Evolutionary conservation across 495 filamentous ascomycete species (phyloP).

Genomic region (Neurospora africana): DNA sequence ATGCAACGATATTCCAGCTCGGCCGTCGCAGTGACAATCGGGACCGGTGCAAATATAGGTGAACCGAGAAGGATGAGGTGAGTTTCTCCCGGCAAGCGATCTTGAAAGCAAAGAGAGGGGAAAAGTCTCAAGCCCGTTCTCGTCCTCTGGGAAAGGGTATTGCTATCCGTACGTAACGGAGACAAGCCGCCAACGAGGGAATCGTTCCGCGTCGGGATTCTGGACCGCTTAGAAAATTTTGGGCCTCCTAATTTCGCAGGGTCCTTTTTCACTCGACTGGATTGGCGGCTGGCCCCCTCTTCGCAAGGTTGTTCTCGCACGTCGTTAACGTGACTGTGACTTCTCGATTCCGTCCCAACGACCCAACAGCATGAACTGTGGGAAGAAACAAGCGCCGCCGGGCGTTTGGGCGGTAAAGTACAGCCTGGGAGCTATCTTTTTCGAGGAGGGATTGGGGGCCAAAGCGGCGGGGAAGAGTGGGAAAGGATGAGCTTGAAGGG

Average conservation of each 20-base stretch:
- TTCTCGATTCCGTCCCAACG: neutral
- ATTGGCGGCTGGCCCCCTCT: neutral
- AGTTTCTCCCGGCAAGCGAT: neutral
- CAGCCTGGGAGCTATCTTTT: neutral
- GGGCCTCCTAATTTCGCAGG: neutral
- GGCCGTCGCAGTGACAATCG: slow-evolving; percentile 2
- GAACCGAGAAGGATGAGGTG: neutral
- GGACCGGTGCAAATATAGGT: neutral
- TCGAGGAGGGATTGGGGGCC: neutral
- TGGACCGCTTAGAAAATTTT: neutral
- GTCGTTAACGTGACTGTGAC: neutral
- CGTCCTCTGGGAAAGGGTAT: neutral
- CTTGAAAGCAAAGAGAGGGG: neutral
- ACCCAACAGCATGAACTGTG: neutral
- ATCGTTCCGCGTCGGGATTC: neutral
- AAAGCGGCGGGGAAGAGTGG: neutral
- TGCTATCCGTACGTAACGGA: neutral
- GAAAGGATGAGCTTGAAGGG: neutral
- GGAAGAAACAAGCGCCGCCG: neutral
- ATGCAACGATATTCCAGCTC: slow-evolving; percentile 9
- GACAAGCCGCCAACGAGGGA: neutral
- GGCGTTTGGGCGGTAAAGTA: neutral
- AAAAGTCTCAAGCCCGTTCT: neutral
- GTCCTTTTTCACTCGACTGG: neutral
- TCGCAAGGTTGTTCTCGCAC: neutral